Base-by-base conservation (phyloP, 257 asterid species). In the Ophiorrhiza pumila region DNA sequence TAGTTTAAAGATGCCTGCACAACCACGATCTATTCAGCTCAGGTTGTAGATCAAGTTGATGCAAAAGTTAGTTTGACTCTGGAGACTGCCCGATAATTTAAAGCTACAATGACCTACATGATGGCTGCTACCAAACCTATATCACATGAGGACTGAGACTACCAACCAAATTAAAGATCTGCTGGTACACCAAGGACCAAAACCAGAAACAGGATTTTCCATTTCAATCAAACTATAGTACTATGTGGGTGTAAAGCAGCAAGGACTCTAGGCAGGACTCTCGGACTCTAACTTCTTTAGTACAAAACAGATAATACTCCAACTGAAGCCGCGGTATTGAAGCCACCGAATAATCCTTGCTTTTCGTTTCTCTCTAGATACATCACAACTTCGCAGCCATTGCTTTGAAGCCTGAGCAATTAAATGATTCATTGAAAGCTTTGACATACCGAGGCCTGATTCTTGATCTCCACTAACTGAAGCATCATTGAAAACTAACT, bases 271-370 rank as follows among this genome's bases (percentile, higher is more conserved):
- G 42, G 80, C 63, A 77, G 87, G 83, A 62, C 72, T 45, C 57
- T 69, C 79, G 15, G 90, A 76, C 71, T 86, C 90, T 83, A 91
- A 69, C 81, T 88, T 90, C 79, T 87, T 89, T 17, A 93, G 52
- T 23, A 89, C 78, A 64, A 65, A 47, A 45, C 79, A 83, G 58
- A 82, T 77, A 55, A 88, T 80, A 55, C 77, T 73, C 96, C 96
- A 88, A 77, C 80, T 79, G 74, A 87, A 91, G 76, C 98, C 97
- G n/a, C 98, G 97, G 58, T 94, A 94, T 49, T 90, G 98, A 75
- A 91, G 97, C 98, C 98, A 91, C 64, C 88, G 79, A 27, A 94
- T 71, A 42, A 91, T 83, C 80, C 98, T 85, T 22, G 96, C 74
- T 77, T 88, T 94, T 22, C 93, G 87, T 49, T 78, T 87, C 77